Evolutionary conservation across 2,329 filamentous ascomycete genomes (phyloP).

Genomic region (Incumbomyces lentus): DNA sequence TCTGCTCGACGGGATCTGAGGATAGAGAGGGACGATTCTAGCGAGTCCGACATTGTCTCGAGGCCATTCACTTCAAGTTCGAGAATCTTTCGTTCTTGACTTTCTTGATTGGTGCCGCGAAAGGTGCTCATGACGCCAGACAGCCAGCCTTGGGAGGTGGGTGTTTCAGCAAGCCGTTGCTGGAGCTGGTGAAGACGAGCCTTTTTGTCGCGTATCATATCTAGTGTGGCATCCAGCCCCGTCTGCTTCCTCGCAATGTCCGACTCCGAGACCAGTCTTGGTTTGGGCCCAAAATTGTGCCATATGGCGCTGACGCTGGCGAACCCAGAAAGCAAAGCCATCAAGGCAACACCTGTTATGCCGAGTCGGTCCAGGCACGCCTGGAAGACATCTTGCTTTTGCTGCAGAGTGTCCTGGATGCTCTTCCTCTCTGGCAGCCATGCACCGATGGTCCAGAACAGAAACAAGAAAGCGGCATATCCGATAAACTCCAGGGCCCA

Average conservation of each 20-base stretch:
- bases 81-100: slow-evolving; percentile 44
- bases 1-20: slow-evolving; percentile 54
- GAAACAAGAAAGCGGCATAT: slow-evolving; percentile 58
- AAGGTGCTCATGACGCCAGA: slow-evolving; percentile 64
- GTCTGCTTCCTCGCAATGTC: slow-evolving; percentile 69
- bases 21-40: slow-evolving; percentile 54
- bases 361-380: slow-evolving; percentile 58
- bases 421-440: slow-evolving; percentile 44
- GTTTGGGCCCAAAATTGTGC: slow-evolving; percentile 64
- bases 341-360: slow-evolving; percentile 73
- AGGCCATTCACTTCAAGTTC: slow-evolving; percentile 69
- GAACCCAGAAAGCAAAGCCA: slow-evolving; percentile 81
- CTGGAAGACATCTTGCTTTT: slow-evolving; percentile 40
- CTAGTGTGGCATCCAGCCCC: slow-evolving; percentile 65
- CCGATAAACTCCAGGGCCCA: slow-evolving; percentile 54
- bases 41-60: slow-evolving; percentile 65
- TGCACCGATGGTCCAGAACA: slow-evolving; percentile 67
- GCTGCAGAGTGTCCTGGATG: slow-evolving; percentile 26
- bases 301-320: slow-evolving; percentile 80
- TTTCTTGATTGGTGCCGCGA: slow-evolving; percentile 42
- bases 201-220: slow-evolving; percentile 67
- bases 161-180: slow-evolving; percentile 46
- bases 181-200: slow-evolving; percentile 58
- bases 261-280: slow-evolving; percentile 57
- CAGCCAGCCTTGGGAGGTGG: slow-evolving; percentile 49